Evolutionary conservation across 2,329 filamentous ascomycete genomes (phyloP).

Genomic region (Bipolaris cookei): DNA sequence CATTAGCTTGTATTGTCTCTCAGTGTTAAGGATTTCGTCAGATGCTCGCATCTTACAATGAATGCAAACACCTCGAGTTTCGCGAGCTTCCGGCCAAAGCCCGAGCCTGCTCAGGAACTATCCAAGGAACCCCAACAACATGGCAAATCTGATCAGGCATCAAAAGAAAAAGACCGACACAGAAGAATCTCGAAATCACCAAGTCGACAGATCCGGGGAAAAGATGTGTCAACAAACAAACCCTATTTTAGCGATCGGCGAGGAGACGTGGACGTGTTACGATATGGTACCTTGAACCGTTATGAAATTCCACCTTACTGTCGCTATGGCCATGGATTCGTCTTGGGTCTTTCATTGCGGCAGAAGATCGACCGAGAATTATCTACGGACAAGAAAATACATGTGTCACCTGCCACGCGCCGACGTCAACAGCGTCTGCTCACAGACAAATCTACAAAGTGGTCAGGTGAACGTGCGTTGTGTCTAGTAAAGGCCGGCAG

Average conservation of each 20-base stretch:
- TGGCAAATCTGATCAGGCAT: constrained; percentile 10
- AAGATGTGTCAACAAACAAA: constrained; percentile 12
- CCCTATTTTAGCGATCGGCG: constrained; percentile 63
- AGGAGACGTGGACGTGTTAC: constrained; percentile 77
- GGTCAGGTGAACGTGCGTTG: constrained; percentile 34
- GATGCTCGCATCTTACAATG: constrained; percentile 21
- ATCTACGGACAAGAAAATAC: constrained; percentile 58
- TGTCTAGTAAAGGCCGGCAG: constrained; percentile 31
- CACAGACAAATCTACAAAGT: constrained; percentile 29
- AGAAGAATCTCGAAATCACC: constrained; percentile 47
- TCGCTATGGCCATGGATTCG: constrained; percentile 69
- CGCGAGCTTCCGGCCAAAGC: constrained; percentile 71
- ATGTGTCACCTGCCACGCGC: constrained; percentile 43
- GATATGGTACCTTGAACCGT: constrained; percentile 75
- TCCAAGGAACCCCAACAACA: constrained; percentile 19
- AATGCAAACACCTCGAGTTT: constrained; percentile 68
- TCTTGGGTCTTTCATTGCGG: constrained; percentile 69
- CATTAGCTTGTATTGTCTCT: background rate
- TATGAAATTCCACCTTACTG: constrained; percentile 75
- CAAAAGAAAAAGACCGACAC: constrained; percentile 10
- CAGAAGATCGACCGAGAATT: constrained; percentile 72
- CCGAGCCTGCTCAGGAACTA: constrained; percentile 23
- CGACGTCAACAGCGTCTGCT: constrained; percentile 58
- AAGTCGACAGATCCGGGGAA: constrained; percentile 7
- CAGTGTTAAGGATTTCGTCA: background rate